A percentile compares a stretch with the other conserved stretches of the same genome.
Conservation (phyloP, 441 rosid genomes). For the Viola pubescens region DNA sequence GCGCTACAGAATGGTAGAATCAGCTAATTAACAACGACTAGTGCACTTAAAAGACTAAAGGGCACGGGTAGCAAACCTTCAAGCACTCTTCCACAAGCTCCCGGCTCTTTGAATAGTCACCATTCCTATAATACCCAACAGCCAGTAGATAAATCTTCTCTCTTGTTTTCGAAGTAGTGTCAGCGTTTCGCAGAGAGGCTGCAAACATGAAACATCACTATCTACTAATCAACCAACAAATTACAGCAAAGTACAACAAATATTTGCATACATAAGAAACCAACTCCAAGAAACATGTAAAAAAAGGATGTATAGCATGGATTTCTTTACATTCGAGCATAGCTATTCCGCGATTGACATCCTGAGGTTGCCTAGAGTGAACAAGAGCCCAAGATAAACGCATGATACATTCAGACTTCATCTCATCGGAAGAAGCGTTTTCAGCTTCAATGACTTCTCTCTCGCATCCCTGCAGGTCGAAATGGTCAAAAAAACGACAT, state of each 20-base stretch:
- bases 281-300: too few relatives aligned
- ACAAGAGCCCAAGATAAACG: conserved; percentile 76
- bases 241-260: too few relatives aligned
- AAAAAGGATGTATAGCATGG: too few relatives aligned
- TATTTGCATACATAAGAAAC: too few relatives aligned
- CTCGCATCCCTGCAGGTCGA: conserved; percentile 50
- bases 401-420: conserved; percentile 44
- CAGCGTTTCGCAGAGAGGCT: conserved; percentile 42
- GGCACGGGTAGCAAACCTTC: conserved; percentile 27
- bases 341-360: conserved; percentile 57
- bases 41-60: conserved; percentile 1
- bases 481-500: neutral
- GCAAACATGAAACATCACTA: conserved; percentile 13
- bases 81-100: conserved; percentile 51
- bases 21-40: neutral
- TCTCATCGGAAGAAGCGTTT: conserved; percentile 35
- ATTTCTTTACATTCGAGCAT: conserved; percentile 51
- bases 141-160: conserved; percentile 75
- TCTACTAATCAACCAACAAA: too few relatives aligned
- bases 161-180: conserved; percentile 42
- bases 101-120: conserved; percentile 57
- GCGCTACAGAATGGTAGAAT: neutral
- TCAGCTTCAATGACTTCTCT: conserved; percentile 51
- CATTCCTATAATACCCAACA: conserved; percentile 53
- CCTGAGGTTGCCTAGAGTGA: conserved; percentile 48